Conservation (phyloP, 139 green algal species). For the Closterium sp. region DNA sequence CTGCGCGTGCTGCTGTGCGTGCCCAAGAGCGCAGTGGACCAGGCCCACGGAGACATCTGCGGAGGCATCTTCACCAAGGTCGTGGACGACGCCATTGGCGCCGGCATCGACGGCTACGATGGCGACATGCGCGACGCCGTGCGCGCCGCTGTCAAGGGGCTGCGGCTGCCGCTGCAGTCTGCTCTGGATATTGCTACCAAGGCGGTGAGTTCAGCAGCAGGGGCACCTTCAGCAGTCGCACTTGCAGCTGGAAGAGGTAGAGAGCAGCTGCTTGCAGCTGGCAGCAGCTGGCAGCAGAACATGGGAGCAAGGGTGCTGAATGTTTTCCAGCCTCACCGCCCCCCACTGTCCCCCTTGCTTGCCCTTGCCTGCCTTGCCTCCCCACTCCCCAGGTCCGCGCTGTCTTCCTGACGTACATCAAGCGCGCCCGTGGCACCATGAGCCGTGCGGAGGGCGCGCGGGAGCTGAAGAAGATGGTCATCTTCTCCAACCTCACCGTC, state of each 20-base stretch:
- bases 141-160: constrained; percentile 62
- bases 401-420: constrained; percentile 66
- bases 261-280: background rate
- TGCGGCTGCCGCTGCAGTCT: constrained; percentile 67
- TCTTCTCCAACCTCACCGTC: constrained; percentile 89
- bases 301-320: constrained; percentile 64
- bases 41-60: constrained; percentile 61
- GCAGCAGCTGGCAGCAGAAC: too few relatives aligned
- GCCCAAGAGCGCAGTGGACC: constrained; percentile 58
- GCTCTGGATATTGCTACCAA: constrained; percentile 48
- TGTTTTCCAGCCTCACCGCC: constrained; percentile 87
- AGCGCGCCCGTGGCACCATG: constrained; percentile 55
- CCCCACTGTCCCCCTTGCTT: constrained; percentile 53
- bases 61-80: constrained; percentile 66
- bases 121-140: constrained; percentile 66
- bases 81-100: constrained; percentile 58
- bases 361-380: background rate
- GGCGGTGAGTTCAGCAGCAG: constrained; percentile 6
- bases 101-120: constrained; percentile 66
- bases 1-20: constrained; percentile 87
- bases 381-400: constrained; percentile 33
- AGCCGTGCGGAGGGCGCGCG: constrained; percentile 71
- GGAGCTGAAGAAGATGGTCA: constrained; percentile 90
- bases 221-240: background rate
- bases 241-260: background rate